Evolutionary conservation across 257 asterid species (phyloP).

Genomic region (Coffea canephora): DNA sequence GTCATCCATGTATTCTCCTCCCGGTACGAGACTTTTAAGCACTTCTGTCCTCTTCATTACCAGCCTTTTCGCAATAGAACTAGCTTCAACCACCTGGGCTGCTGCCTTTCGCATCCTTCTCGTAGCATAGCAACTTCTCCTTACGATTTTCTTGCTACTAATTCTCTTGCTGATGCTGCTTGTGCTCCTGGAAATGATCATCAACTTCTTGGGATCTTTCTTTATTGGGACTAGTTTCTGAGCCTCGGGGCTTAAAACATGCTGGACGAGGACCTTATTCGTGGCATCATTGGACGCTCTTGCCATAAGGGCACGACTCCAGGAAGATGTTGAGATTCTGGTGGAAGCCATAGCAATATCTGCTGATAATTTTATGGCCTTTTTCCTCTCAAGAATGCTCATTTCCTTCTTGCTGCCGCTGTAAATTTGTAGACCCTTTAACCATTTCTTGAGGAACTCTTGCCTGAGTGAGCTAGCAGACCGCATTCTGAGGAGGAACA

Average conservation of each 20-base stretch:
- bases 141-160: constrained; percentile 44
- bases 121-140: constrained; percentile 30
- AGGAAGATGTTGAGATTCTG: constrained; percentile 32
- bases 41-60: constrained; percentile 54
- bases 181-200: not conserved
- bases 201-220: not conserved
- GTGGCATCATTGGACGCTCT: constrained; percentile 26
- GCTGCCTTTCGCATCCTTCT: constrained; percentile 10
- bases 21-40: constrained; percentile 79
- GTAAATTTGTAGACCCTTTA: constrained; percentile 58
- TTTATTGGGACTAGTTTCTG: not conserved
- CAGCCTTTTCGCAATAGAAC: constrained; percentile 42
- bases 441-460: constrained; percentile 77
- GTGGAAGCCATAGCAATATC: constrained; percentile 87
- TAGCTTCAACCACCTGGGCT: constrained; percentile 19
- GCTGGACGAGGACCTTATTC: constrained; percentile 26
- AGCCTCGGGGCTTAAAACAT: constrained; percentile 31
- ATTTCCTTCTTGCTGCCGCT: constrained; percentile 38
- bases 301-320: constrained; percentile 55
- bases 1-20: constrained; percentile 67
- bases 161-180: constrained; percentile 11
- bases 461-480: constrained; percentile 40
- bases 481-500: constrained; percentile 29
- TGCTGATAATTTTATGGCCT: constrained; percentile 66
- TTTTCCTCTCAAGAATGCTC: constrained; percentile 55